A percentile compares a stretch with the other conserved stretches of the same genome.
These are phyloP conservation scores for Kazachstania sp. DNA, from an alignment of 1,139 yeast species.

Conservation along the genomic window DNA sequence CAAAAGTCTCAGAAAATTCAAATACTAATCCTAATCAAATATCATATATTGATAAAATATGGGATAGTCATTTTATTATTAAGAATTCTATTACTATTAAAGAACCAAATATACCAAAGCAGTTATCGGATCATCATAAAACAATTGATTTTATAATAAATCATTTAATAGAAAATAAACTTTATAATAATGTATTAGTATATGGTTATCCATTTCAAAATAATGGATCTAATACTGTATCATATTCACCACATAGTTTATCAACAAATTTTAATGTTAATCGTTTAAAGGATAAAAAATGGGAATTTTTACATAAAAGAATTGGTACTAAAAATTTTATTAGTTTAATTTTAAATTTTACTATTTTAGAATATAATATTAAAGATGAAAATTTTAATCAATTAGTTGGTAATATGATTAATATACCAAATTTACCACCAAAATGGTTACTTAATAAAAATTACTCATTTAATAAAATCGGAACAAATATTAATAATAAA, in stretches of 20 bases:
- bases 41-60: no score
- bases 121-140: slow-evolving; percentile 8
- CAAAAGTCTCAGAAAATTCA: no score
- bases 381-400: slow-evolving; percentile 14
- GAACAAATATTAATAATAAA: slow-evolving; percentile 1
- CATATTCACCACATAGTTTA: slow-evolving; percentile 16
- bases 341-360: slow-evolving; percentile 19
- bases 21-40: no score
- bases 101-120: no score
- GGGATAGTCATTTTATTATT: no score
- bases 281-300: slow-evolving; percentile 14
- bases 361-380: slow-evolving; percentile 16
- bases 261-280: slow-evolving; percentile 19
- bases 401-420: slow-evolving; percentile 21
- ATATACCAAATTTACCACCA: slow-evolving; percentile 20
- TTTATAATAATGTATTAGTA: slow-evolving; percentile 20
- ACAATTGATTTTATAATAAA: slow-evolving; percentile 20
- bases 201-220: slow-evolving; percentile 19
- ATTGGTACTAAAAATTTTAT: slow-evolving; percentile 23
- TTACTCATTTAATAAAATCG: background rate
- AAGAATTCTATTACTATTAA: no score
- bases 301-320: slow-evolving; percentile 20
- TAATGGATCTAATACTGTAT: slow-evolving; percentile 14
- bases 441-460: slow-evolving; percentile 8
- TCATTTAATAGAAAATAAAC: slow-evolving; percentile 10